phyloP scores from a whole-genome alignment of 306 rosid genomes.

The Elaeagnus macrophylla region DNA sequence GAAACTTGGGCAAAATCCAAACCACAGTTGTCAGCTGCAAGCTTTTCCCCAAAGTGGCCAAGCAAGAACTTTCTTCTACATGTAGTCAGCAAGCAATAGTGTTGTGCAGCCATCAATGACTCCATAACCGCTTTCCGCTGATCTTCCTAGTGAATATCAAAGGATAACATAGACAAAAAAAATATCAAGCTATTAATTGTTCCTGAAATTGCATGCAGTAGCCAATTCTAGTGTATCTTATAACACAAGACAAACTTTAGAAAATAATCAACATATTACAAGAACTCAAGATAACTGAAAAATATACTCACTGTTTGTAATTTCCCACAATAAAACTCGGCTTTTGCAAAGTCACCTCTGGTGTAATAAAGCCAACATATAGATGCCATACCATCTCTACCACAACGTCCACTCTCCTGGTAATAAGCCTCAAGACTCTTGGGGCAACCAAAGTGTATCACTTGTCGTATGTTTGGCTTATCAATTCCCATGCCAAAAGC shows the following conservation, averaged over 20 bases:
- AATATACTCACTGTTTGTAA: conserved; percentile 40
- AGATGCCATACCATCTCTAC: conserved; percentile 89
- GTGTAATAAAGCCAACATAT: conserved; percentile 91
- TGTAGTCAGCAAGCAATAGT: conserved; percentile 55
- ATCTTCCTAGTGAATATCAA: conserved; percentile 38
- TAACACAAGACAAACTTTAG: too few species aligned
- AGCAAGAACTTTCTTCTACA: conserved; percentile 87
- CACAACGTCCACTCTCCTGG: conserved; percentile 94
- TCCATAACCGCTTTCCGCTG: conserved; percentile 72
- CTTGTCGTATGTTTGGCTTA: conserved; percentile 83
- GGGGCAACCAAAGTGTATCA: conserved; percentile 92
- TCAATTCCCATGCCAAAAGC: conserved; percentile 99
- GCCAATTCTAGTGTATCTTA: not conserved
- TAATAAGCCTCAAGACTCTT: conserved; percentile 81
- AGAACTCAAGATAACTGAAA: not conserved
- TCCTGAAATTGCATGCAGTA: conserved; percentile 17
- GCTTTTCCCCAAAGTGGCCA: conserved; percentile 63
- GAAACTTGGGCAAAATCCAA: conserved; percentile 26
- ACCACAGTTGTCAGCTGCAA: conserved; percentile 66
- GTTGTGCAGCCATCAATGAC: conserved; percentile 72
- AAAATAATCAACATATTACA: not conserved
- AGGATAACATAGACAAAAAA: conserved; percentile 9
- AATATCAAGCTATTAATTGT: conserved; percentile 4
- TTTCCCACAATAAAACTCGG: conserved; percentile 54
- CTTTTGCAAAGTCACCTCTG: conserved; percentile 69